Evolutionary conservation across 768 basidiomycete species (phyloP), one percentile per base, ranked within the genome.

Genomic region (Russula brevipes): DNA sequence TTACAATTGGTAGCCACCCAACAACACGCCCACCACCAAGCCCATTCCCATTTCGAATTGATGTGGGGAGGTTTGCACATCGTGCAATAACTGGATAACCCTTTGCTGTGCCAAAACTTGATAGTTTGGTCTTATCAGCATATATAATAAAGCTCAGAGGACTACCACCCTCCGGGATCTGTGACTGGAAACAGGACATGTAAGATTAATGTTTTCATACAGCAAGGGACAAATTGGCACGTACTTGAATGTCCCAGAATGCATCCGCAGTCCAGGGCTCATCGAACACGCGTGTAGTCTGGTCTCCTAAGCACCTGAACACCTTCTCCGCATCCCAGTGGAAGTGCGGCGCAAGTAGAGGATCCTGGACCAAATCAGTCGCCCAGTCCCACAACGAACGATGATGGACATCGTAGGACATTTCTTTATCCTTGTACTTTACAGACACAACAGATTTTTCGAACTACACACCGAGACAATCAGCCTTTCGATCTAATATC

Each of bases 1-100:
- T 3, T 54, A 73, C 67, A 24, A 73, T 68, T 2, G 72, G 69
- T 8, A 72, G 60, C 66, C 65, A 72, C 9, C 71, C 69, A 5
- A 72, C 71, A 24, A 71, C 57, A n/a, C n/a, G n/a, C n/a, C n/a
- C n/a, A n/a, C n/a, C n/a, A n/a, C n/a, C n/a, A n/a, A n/a, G n/a
- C n/a, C n/a, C 17, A 7, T 38, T 4, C 3, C 51, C 36, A 38
- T 53, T 53, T n/a, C 69, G 54, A 11, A 68, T 59, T 5, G 65
- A 9, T 2, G 60, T 30, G 12, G 64, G 58, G 10, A 38, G 38
- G 38, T 38, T 38, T 38, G 38, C 38, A 38, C 38, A 38, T 5
- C 38, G 38, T 5, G 38, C 38, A 5, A 38, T 10, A 38, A 38
- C 38, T 38, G 38, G 38, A 10, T 38, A 38, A 10, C 38, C 69